phyloP scores from a whole-genome alignment of 805 yeast species.

The Candida berthetii region DNA sequence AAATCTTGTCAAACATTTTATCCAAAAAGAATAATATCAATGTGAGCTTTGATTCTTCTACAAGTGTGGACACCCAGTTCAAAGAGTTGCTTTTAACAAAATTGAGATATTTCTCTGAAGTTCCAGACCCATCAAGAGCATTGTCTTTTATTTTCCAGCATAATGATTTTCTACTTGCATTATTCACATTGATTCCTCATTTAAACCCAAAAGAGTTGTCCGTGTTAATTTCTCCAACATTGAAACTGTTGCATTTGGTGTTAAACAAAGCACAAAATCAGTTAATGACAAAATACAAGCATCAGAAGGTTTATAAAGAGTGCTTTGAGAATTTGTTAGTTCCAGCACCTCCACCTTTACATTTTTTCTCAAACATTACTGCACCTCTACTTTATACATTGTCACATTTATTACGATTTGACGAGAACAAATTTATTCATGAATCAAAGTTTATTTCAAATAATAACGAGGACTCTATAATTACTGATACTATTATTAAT shows the following conservation, averaged over 20 bases:
- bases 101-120: not conserved
- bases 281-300: conserved; percentile 1
- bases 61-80: conserved; percentile 3
- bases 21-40: conserved; percentile 4
- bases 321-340: conserved; percentile 11
- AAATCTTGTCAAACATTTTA: conserved; percentile 4
- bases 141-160: not conserved
- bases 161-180: conserved; percentile 6
- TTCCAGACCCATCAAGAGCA: not conserved
- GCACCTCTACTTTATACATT: conserved; percentile 16
- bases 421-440: conserved; percentile 1
- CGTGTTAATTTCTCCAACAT: conserved; percentile 5
- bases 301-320: conserved; percentile 3
- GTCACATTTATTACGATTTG: conserved; percentile 12
- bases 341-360: conserved; percentile 13
- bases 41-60: conserved; percentile 2
- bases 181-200: conserved; percentile 15
- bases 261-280: conserved; percentile 4
- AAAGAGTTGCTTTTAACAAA: conserved; percentile 3
- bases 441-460: too few species aligned
- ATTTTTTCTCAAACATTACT: conserved; percentile 8
- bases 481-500: too few species aligned
- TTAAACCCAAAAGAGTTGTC: conserved; percentile 11
- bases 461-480: too few species aligned
- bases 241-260: conserved; percentile 5